These are phyloP conservation scores for Malus fusca DNA, from an alignment of 306 rosid genomes.

Conservation along the genomic window DNA sequence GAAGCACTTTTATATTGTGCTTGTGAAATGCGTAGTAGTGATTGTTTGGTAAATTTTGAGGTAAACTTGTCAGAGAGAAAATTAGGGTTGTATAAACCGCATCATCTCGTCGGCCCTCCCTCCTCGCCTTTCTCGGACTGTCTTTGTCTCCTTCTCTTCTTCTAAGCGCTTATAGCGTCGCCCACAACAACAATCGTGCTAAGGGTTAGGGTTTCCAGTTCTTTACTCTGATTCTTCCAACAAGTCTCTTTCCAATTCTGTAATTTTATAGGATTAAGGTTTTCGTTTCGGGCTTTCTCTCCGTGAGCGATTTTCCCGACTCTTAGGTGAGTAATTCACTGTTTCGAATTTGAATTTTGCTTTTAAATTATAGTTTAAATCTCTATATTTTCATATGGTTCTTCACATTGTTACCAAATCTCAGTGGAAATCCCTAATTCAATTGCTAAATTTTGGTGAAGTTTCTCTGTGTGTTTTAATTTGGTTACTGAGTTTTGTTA, in stretches of 20 bases:
- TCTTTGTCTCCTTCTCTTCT: too few species aligned
- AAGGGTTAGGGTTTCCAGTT: not conserved
- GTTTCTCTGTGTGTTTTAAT: too few species aligned
- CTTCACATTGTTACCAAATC: not conserved
- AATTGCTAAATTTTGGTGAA: not conserved
- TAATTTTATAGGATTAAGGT: not conserved
- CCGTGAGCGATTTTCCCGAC: not conserved
- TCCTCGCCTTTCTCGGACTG: not conserved
- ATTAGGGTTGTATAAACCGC: too few species aligned
- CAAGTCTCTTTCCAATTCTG: not conserved
- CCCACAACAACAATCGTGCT: too few species aligned
- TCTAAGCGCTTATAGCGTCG: too few species aligned
- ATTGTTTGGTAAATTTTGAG: too few species aligned
- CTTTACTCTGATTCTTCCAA: not conserved
- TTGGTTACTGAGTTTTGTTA: not conserved
- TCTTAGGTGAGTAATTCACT: not conserved
- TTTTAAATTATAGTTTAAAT: too few species aligned
- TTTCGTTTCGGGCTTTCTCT: not conserved
- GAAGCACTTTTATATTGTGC: too few species aligned
- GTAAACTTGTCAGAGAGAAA: too few species aligned
- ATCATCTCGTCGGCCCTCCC: not conserved
- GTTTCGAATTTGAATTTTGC: too few species aligned
- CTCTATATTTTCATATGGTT: too few species aligned
- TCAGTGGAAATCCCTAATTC: not conserved
- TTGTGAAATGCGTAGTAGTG: too few species aligned